Evolutionary conservation across 495 filamentous ascomycete genomes (phyloP), one percentile per base, ranked within the genome.

Genomic region (Talaromyces thailandensis): DNA sequence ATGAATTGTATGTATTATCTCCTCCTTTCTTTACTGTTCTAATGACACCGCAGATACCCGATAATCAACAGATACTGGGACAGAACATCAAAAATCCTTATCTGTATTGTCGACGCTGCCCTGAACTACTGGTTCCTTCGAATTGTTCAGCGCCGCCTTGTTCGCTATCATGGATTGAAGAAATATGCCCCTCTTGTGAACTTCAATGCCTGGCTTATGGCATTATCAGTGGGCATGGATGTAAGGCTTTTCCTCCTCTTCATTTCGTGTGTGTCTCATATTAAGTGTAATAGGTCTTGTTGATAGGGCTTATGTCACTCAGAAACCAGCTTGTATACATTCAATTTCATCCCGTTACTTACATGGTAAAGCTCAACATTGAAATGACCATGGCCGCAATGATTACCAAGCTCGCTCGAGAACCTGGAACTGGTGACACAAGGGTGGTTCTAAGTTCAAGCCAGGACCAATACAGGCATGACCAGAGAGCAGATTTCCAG

Each of bases 361-460:
- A 82, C 64, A 79, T 76, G 25, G 78, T 83, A 24, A 83, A 83
- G 59, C 73, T 83, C 40, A 79, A 81, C 60, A 81, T 83, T 67
- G 81, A 82, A 60, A 77, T 82, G 71, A 74, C 73, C 21, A 82
- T 82, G 80, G 78, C 80, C 1, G 66, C 68, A 16, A 73, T 82
- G 31, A 81, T 82, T 58, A 70, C 64, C n/a, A 68, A 67, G 55
- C 52, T 65, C 52, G 62, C 52, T 52, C 48, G 48, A 52, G 48
- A 52, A 52, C 24, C 48, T 52, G 48, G 48, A 52, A 52, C 48
- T 52, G 48, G 48, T n/a, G 48, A 52, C 48, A 25, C 48, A 52
- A 52, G 18, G 48, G 48, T 52, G 0, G 48, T 52, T 52, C 48
- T 52, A 25, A 52, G 18, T 52, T 52, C 48, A n/a, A 52, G 48